Percentiles rank a stretch among this genome's conserved stretches.
Evolutionary conservation across 2,329 filamentous ascomycete species (phyloP).

Genomic region (Clarireedia sp.): DNA sequence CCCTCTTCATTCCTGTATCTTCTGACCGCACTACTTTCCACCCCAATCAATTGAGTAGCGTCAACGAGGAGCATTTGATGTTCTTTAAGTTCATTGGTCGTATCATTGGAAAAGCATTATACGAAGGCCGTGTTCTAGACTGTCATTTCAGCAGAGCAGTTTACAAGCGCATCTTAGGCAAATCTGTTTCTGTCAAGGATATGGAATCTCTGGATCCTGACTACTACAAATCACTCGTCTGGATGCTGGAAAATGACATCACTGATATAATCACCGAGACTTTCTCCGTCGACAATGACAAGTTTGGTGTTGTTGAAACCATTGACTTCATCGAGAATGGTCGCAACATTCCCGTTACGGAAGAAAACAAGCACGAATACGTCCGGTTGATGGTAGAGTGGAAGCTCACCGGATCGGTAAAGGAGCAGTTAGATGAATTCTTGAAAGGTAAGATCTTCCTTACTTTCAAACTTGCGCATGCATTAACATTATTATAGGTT

Average conservation of each 20-base stretch:
- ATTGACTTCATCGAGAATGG: slow-evolving; percentile 84
- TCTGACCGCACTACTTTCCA: slow-evolving; percentile 98
- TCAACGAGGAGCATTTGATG: slow-evolving; percentile 91
- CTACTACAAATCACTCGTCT: slow-evolving; percentile 96
- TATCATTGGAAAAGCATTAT: slow-evolving; percentile 95
- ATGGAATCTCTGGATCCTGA: slow-evolving; percentile 98
- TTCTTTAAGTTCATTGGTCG: slow-evolving; percentile 99
- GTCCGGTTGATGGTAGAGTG: slow-evolving; percentile 92
- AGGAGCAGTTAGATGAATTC: slow-evolving; percentile 91
- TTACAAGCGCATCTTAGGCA: slow-evolving; percentile 94
- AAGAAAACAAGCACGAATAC: slow-evolving; percentile 98
- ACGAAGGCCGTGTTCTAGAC: slow-evolving; percentile 90
- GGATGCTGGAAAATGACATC: slow-evolving; percentile 96
- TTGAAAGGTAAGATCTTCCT: slow-evolving; percentile 54
- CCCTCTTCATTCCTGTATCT: slow-evolving; percentile 90
- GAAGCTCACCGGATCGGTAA: slow-evolving; percentile 82
- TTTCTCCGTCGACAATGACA: slow-evolving; percentile 88
- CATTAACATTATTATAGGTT: slow-evolving; percentile 48
- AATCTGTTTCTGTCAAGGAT: slow-evolving; percentile 93
- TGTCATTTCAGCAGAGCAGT: slow-evolving; percentile 98
- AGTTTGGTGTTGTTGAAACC: slow-evolving; percentile 81
- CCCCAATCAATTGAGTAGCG: slow-evolving; percentile 84
- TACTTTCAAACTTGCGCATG: neutral
- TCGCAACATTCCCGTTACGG: slow-evolving; percentile 85
- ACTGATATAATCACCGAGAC: slow-evolving; percentile 96